Percentiles rank a stretch among this genome's conserved stretches.
Conservation (phyloP, 768 basidiomycete species). For the Boletus insuetus region DNA sequence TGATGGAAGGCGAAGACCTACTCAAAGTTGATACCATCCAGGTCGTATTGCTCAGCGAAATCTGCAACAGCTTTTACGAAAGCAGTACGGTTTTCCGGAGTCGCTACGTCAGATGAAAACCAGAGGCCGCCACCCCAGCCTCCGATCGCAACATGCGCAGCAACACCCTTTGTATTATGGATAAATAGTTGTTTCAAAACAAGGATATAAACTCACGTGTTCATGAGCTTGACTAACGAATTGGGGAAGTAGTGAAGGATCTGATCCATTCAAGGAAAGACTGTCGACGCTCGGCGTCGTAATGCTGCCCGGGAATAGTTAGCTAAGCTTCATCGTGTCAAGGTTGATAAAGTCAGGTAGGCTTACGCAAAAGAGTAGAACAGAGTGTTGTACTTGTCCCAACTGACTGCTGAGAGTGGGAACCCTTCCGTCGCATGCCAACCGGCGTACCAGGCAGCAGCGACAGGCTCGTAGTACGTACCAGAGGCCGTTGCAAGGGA, state of each 20-base stretch:
- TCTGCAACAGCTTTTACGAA: conserved; percentile 60
- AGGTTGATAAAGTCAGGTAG: not conserved
- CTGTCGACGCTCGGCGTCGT: conserved; percentile 34
- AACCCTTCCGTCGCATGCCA: conserved; percentile 45
- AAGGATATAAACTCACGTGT: conserved; percentile 25
- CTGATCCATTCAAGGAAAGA: conserved; percentile 39
- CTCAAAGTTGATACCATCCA: conserved; percentile 53
- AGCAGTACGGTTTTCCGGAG: conserved; percentile 51
- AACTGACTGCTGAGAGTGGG: conserved; percentile 52
- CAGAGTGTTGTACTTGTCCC: conserved; percentile 72
- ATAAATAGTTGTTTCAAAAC: not conserved
- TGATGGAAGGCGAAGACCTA: conserved; percentile 2
- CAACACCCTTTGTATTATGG: conserved; percentile 42
- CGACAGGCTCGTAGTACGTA: conserved; percentile 27
- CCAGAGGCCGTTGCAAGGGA: not conserved
- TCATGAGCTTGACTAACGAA: conserved; percentile 50
- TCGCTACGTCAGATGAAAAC: conserved; percentile 62
- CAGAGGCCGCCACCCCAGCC: conserved; percentile 67
- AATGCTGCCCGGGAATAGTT: conserved; percentile 17
- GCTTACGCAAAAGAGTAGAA: conserved; percentile 67
- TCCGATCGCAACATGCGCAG: conserved; percentile 59
- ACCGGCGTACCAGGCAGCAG: conserved; percentile 53
- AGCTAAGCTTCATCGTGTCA: not conserved
- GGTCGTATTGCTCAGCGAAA: conserved; percentile 46
- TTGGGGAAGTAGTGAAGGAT: conserved; percentile 47